Base-by-base conservation (phyloP, 805 yeast genomes). In the Clavispora asparagi region DNA sequence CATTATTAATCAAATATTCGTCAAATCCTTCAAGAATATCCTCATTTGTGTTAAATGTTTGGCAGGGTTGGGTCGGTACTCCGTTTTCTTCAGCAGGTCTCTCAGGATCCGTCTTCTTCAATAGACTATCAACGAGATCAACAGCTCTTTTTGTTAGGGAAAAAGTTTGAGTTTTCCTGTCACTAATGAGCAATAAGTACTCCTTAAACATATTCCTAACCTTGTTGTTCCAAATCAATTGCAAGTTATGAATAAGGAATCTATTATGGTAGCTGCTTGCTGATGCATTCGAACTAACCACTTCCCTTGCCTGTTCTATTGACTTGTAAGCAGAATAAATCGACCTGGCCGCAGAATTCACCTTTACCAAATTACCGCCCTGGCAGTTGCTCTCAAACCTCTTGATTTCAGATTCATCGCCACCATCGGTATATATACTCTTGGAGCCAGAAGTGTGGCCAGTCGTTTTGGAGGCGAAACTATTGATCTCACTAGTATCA, bases 151-250 rank as follows among this genome's bases (percentile, higher is more conserved):
- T 68, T 10, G 78, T 69, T 70, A 77, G 67, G 43, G 73, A 73
- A 54, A 73, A 77, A 3, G 62, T 61, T 30, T 68, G 68, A 0
- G 75, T 64, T 46, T 64, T 71, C 43, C 76, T 60, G 36, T 74
- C 79, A 10, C 70, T 62, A 7, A 74, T 62, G 41, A 68, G 68
- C 12, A 70, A 65, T 23, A 82, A 59, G 56, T 85, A 87, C 39
- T 80, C 76, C 59, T 78, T 76, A 39, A 88, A 66, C 11, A 78
- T 67, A 56, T 89, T 81, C 46, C 97, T 70, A 9, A 82, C 75
- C 3, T 68, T 59, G 49, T 85, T 82, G 62, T 86, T 84, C 96
- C 97, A 90, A 54, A 82, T 85, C 54, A 90, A 60, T 55, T 83
- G 79, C 62, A 88, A 73, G 46, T 84, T 80, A 54, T 89, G 90